Conservation (phyloP, 768 basidiomycete species). For the Cystobasidium ongulense region DNA sequence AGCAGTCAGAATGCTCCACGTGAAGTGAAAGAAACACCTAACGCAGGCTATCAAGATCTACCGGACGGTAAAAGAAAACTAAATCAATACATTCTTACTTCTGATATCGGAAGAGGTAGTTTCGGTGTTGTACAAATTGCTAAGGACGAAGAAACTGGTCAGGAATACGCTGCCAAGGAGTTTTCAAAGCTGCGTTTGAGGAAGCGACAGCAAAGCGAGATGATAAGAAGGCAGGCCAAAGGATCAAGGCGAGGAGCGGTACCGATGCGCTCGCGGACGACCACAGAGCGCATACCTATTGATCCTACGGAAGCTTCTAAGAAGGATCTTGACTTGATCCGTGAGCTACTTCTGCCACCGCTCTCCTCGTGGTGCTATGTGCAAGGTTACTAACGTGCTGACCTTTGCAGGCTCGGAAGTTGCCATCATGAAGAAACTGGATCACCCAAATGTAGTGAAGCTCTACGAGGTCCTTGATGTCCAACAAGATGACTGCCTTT, state of each 20-base stretch:
- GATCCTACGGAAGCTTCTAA: slow-evolving; percentile 37
- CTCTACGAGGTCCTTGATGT: slow-evolving; percentile 57
- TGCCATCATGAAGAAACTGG: slow-evolving; percentile 88
- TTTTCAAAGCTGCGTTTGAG: slow-evolving; percentile 28
- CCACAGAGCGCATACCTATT: not conserved
- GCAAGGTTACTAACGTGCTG: no score
- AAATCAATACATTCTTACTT: slow-evolving; percentile 31
- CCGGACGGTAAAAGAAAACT: slow-evolving; percentile 32
- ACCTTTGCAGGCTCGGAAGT: slow-evolving; percentile 66
- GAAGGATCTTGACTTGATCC: slow-evolving; percentile 15
- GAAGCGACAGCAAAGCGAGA: slow-evolving; percentile 30
- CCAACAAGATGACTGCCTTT: slow-evolving; percentile 36
- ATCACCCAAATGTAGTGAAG: slow-evolving; percentile 46
- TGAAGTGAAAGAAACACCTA: slow-evolving; percentile 32
- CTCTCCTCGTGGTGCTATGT: not conserved
- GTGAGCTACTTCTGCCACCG: not conserved
- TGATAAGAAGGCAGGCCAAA: slow-evolving; percentile 29
- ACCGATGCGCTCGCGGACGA: slow-evolving; percentile 30
- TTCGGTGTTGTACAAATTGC: slow-evolving; percentile 32
- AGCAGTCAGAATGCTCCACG: slow-evolving; percentile 15
- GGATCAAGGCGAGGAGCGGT: slow-evolving; percentile 17
- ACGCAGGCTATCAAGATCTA: slow-evolving; percentile 11
- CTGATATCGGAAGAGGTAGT: slow-evolving; percentile 31
- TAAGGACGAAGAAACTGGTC: slow-evolving; percentile 26
- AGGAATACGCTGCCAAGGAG: slow-evolving; percentile 35